Conservation (phyloP, 2,329 filamentous ascomycete genomes). For the Trichoderma lentiforme region DNA sequence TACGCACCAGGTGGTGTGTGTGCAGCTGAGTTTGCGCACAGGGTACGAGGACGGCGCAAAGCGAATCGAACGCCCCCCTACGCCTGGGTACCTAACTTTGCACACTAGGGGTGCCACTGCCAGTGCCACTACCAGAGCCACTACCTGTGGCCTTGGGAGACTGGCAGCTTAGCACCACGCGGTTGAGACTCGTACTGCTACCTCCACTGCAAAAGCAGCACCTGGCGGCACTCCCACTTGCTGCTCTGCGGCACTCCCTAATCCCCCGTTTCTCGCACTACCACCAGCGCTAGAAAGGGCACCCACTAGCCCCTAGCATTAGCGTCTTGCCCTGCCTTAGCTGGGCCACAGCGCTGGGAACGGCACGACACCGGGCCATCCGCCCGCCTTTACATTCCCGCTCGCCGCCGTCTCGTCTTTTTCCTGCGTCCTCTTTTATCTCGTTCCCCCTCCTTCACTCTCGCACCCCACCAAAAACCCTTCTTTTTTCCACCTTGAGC, state of each 20-base stretch:
- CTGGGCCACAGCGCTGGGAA: constrained; percentile 36
- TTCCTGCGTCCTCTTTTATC: constrained; percentile 18
- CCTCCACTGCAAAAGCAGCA: not conserved
- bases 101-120: not conserved
- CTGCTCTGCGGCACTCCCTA: constrained; percentile 2
- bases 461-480: constrained; percentile 21
- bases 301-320: constrained; percentile 19
- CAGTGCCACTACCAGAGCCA: too few species aligned
- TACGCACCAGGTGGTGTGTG: constrained; percentile 14
- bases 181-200: not conserved
- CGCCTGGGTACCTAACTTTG: not conserved
- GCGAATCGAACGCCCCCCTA: not conserved
- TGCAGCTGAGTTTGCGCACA: constrained; percentile 9
- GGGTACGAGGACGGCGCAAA: not conserved
- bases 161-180: not conserved
- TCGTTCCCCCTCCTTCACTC: constrained; percentile 17
- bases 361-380: constrained; percentile 39
- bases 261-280: constrained; percentile 9
- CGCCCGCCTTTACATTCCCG: constrained; percentile 38
- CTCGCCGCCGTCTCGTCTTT: constrained; percentile 20
- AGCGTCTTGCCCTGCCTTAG: constrained; percentile 20
- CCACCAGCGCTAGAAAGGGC: constrained; percentile 19
- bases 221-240: not conserved
- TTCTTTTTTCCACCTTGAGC: not conserved
- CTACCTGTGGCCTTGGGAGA: not conserved